phyloP scores from a whole-genome alignment of 2,329 filamentous ascomycete genomes.

The Rutstroemia sp. region DNA sequence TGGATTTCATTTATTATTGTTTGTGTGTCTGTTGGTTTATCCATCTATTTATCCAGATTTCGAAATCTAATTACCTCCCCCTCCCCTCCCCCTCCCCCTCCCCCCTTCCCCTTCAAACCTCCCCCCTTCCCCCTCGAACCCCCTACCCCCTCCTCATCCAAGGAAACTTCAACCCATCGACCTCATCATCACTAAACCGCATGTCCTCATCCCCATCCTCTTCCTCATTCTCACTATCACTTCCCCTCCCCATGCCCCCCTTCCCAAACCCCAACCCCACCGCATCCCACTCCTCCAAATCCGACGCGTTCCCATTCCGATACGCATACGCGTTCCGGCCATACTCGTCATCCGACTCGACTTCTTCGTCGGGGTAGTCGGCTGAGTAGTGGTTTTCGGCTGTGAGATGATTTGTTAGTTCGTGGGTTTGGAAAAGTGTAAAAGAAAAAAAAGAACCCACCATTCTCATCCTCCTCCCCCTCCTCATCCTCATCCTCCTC shows the following conservation, averaged over 20 bases:
- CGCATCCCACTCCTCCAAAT: slow-evolving; percentile 26
- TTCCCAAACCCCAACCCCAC: slow-evolving; percentile 5
- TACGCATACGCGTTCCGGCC: slow-evolving; percentile 49
- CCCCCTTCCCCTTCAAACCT: too few species aligned
- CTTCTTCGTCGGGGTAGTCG: slow-evolving; percentile 75
- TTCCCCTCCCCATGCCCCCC: slow-evolving; percentile 17
- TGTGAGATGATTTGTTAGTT: slow-evolving; percentile 26
- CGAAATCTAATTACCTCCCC: too few species aligned
- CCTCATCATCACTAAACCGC: too few species aligned
- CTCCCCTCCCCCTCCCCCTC: too few species aligned
- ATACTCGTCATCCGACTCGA: slow-evolving; percentile 63
- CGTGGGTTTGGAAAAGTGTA: not conserved
- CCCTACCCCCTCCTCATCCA: too few species aligned
- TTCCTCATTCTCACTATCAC: slow-evolving; percentile 20
- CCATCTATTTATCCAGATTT: too few species aligned
- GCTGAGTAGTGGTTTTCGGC: slow-evolving; percentile 73
- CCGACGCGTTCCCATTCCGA: slow-evolving; percentile 33
- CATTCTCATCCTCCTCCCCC: slow-evolving; percentile 60
- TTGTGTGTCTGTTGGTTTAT: too few species aligned
- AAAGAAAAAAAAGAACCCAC: slow-evolving; percentile 31
- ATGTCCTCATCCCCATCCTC: slow-evolving; percentile 2
- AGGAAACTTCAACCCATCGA: too few species aligned
- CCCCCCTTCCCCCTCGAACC: too few species aligned
- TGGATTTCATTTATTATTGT: too few species aligned
- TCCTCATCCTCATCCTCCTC: slow-evolving; percentile 54